Percentiles rank a stretch among this genome's conserved stretches.
Evolutionary conservation across 164 flowering plant species (phyloP).

Genomic region (Warburgia ugandensis): DNA sequence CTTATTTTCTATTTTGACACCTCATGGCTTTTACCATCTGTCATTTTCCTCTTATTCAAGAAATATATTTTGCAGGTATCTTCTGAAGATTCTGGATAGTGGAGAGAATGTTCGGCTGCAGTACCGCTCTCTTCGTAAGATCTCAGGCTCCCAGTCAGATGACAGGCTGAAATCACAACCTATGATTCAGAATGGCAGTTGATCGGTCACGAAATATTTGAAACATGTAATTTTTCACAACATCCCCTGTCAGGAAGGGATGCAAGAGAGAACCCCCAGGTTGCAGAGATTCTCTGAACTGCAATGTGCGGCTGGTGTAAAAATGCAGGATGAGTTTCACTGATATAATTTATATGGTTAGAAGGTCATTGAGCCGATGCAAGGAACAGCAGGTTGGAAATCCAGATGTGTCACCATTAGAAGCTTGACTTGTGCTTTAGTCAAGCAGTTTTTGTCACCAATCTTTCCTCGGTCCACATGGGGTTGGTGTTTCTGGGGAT

Average conservation of each 20-base stretch:
- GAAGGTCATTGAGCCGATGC: too few relatives aligned
- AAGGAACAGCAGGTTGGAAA: too few relatives aligned
- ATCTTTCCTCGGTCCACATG: too few relatives aligned
- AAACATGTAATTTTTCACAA: too few relatives aligned
- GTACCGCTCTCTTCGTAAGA: constrained; percentile 74
- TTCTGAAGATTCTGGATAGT: constrained; percentile 66
- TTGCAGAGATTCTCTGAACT: neutral
- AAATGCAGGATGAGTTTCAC: neutral
- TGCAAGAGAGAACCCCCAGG: neutral
- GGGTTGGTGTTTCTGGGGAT: too few relatives aligned
- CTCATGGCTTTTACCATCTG: neutral
- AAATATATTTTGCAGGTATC: constrained; percentile 66
- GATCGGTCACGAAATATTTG: constrained; percentile 11
- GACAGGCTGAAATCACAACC: constrained; percentile 39
- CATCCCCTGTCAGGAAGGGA: too few relatives aligned
- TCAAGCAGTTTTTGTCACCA: too few relatives aligned
- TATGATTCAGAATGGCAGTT: constrained; percentile 38
- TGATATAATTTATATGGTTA: neutral
- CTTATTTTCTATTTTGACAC: neutral
- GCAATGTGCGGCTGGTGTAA: neutral
- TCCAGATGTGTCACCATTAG: too few relatives aligned
- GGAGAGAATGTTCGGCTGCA: constrained; percentile 90
- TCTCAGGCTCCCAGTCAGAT: constrained; percentile 30
- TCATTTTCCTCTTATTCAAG: neutral
- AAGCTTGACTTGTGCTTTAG: too few relatives aligned